Conservation (phyloP, 768 basidiomycete species). For the Phylloporus sp. region DNA sequence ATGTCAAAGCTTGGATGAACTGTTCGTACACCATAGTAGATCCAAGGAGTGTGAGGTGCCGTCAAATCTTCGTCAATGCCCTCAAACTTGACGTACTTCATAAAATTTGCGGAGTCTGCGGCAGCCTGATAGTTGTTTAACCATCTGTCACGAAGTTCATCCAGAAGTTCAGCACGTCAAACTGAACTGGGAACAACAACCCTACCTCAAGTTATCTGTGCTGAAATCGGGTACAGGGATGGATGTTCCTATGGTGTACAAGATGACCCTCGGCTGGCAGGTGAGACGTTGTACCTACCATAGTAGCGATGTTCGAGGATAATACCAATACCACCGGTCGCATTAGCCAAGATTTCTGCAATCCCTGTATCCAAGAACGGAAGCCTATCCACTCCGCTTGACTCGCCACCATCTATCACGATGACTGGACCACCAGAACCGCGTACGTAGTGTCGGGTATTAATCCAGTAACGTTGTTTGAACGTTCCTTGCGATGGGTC, state of each 20-base stretch:
- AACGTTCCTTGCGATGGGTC: slow-evolving; percentile 58
- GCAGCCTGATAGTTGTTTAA: slow-evolving; percentile 86
- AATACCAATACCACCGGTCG: slow-evolving; percentile 84
- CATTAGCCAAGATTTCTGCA: slow-evolving; percentile 76
- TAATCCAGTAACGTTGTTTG: slow-evolving; percentile 91
- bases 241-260: slow-evolving; percentile 53
- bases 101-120: slow-evolving; percentile 91
- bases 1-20: neutral
- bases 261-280: neutral
- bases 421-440: slow-evolving; percentile 78
- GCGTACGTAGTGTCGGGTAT: slow-evolving; percentile 71
- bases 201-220: slow-evolving; percentile 75
- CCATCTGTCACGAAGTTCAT: slow-evolving; percentile 52
- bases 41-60: slow-evolving; percentile 76
- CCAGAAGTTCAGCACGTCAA: slow-evolving; percentile 3
- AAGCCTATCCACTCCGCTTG: slow-evolving; percentile 66
- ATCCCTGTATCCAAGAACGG: slow-evolving; percentile 70
- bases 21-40: slow-evolving; percentile 80
- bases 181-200: neutral
- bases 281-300: slow-evolving; percentile 38
- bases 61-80: slow-evolving; percentile 70
- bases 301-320: slow-evolving; percentile 95
- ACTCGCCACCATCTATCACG: slow-evolving; percentile 92
- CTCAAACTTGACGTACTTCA: slow-evolving; percentile 71
- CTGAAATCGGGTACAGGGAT: slow-evolving; percentile 73